Percentiles rank a stretch among this genome's conserved stretches.
Evolutionary conservation across 805 yeast genomes (phyloP).

Genomic region (Trichomonascus vanleenenianus): DNA sequence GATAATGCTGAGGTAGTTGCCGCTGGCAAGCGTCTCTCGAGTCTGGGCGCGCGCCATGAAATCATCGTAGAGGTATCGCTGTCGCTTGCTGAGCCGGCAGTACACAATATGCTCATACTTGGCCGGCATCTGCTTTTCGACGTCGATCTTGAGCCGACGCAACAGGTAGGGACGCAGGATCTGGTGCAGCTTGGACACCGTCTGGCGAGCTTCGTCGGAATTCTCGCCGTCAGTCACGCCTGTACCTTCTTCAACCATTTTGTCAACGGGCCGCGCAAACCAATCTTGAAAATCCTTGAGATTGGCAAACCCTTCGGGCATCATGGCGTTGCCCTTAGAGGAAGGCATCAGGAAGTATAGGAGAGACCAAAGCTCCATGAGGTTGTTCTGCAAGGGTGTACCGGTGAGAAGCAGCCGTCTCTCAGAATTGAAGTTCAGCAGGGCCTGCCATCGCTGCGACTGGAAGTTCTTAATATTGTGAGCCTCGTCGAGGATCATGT

Average conservation of each 20-base stretch:
- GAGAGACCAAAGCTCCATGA: slow-evolving; percentile 94
- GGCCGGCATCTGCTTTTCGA: slow-evolving; percentile 98
- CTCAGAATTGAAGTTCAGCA: slow-evolving; percentile 87
- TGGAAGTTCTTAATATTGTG: slow-evolving; percentile 95
- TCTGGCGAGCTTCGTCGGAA: slow-evolving; percentile 65
- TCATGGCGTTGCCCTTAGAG: slow-evolving; percentile 43
- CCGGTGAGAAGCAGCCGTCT: slow-evolving; percentile 86
- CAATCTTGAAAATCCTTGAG: slow-evolving; percentile 93
- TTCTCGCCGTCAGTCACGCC: slow-evolving; percentile 51
- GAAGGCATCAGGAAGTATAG: slow-evolving; percentile 95
- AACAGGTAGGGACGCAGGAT: slow-evolving; percentile 87
- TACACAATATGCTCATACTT: slow-evolving; percentile 92
- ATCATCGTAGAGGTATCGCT: slow-evolving; percentile 86
- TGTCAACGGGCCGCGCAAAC: slow-evolving; percentile 98
- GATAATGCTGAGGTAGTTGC: slow-evolving; percentile 89
- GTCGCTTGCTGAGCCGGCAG: slow-evolving; percentile 89
- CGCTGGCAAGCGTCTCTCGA: slow-evolving; percentile 84
- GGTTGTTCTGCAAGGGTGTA: slow-evolving; percentile 92
- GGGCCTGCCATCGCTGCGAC: slow-evolving; percentile 95
- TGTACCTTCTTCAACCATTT: slow-evolving; percentile 73
- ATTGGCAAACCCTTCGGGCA: slow-evolving; percentile 96
- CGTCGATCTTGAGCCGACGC: slow-evolving; percentile 90
- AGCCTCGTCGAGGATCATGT: slow-evolving; percentile 93
- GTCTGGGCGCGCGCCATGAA: slow-evolving; percentile 97
- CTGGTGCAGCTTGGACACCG: slow-evolving; percentile 85